Conservation (phyloP, 2,329 filamentous ascomycete genomes). For the Fonsecaea monophora region DNA sequence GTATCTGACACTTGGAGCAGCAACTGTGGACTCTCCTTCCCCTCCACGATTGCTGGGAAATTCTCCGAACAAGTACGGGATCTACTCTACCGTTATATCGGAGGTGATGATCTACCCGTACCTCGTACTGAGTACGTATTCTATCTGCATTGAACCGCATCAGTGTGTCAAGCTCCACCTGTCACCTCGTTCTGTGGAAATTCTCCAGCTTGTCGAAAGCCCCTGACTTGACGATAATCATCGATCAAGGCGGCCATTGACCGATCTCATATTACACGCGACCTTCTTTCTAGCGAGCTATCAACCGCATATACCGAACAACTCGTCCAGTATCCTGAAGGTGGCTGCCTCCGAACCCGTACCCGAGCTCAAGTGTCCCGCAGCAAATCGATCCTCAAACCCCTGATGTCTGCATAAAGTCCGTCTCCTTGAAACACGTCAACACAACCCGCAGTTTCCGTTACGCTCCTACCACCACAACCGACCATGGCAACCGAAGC, state of each 20-base stretch:
- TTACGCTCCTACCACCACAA: background rate
- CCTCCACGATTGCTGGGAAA: background rate
- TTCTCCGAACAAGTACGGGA: background rate
- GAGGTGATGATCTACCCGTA: background rate
- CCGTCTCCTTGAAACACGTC: background rate
- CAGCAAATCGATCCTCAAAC: background rate
- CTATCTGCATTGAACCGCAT: background rate
- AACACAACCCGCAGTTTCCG: background rate
- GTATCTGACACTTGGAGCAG: background rate
- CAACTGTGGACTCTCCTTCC: background rate
- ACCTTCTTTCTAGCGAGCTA: background rate
- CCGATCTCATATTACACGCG: background rate
- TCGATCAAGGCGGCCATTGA: background rate
- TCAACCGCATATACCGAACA: background rate
- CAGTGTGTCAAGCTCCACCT: background rate
- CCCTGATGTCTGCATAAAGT: constrained; percentile 14
- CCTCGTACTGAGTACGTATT: background rate
- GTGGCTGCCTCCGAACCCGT: background rate
- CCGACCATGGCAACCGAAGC: constrained; percentile 19
- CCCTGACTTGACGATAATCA: background rate
- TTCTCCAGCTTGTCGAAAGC: background rate
- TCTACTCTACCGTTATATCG: background rate
- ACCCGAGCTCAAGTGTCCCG: background rate
- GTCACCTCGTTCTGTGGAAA: background rate
- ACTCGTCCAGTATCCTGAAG: background rate